Percentiles rank a stretch among this genome's conserved stretches.
Conservation (phyloP, 2,329 filamentous ascomycete genomes). For the Colletotrichum orbiculare region DNA sequence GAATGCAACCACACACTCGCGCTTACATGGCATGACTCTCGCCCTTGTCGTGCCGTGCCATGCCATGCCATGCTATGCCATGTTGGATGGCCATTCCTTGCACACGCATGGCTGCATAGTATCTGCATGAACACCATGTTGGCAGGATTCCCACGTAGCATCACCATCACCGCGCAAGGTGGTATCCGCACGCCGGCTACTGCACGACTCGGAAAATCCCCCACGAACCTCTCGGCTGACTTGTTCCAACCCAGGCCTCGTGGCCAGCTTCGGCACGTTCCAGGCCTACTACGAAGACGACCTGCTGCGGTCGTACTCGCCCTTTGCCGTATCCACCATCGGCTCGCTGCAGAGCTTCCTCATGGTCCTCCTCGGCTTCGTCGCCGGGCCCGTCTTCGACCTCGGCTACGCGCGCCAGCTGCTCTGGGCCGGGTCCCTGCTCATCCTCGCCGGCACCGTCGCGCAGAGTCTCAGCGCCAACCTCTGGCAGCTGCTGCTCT, state of each 20-base stretch:
- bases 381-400: slow-evolving; percentile 60
- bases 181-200: no score
- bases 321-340: slow-evolving; percentile 53
- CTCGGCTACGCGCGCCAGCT: slow-evolving; percentile 56
- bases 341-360: slow-evolving; percentile 60
- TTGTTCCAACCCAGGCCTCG: slow-evolving; percentile 45
- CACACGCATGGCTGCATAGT: no score
- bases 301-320: slow-evolving; percentile 19
- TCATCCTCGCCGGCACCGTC: slow-evolving; percentile 60
- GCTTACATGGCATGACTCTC: no score
- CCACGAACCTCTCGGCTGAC: not conserved
- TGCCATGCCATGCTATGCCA: no score
- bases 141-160: no score
- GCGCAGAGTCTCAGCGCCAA: slow-evolving; percentile 52
- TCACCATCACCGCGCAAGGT: no score
- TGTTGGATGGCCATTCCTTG: no score
- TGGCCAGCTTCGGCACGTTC: slow-evolving; percentile 61
- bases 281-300: slow-evolving; percentile 62
- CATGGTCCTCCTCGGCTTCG: slow-evolving; percentile 53
- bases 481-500: slow-evolving; percentile 62
- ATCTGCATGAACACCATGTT: no score
- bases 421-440: slow-evolving; percentile 51
- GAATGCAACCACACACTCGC: no score
- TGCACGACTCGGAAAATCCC: no score
- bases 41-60: no score